These are phyloP conservation scores for Trichoderma reesei DNA, from an alignment of 495 filamentous ascomycete species.

Conservation along the genomic window DNA sequence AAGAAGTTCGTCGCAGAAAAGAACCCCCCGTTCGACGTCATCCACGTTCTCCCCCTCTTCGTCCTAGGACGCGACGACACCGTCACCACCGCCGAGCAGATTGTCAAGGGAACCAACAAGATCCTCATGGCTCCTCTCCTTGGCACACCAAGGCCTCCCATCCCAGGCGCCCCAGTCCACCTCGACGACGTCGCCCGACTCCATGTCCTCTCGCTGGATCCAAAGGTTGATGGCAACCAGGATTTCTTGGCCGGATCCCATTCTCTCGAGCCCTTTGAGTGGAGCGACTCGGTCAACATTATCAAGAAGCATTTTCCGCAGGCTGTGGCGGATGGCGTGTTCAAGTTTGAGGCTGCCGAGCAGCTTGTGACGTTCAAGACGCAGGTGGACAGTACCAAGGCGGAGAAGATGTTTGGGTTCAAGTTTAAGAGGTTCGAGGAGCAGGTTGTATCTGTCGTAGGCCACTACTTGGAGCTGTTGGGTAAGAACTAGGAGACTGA, in stretches of 20 bases:
- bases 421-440: slow-evolving; percentile 33
- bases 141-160: not conserved
- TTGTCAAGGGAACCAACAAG: slow-evolving; percentile 12
- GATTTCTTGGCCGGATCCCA: slow-evolving; percentile 17
- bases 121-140: slow-evolving; percentile 13
- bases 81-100: not conserved
- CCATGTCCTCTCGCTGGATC: slow-evolving; percentile 13
- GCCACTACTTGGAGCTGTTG: slow-evolving; percentile 28
- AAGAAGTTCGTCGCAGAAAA: slow-evolving; percentile 25
- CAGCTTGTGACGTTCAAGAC: not conserved
- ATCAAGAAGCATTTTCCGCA: slow-evolving; percentile 26
- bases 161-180: slow-evolving; percentile 17
- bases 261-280: slow-evolving; percentile 14
- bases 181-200: slow-evolving; percentile 14
- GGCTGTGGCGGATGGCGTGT: slow-evolving; percentile 22
- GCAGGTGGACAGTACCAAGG: slow-evolving; percentile 23
- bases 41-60: slow-evolving; percentile 12
- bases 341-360: slow-evolving; percentile 19
- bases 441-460: slow-evolving; percentile 31
- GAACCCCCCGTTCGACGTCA: slow-evolving; percentile 8
- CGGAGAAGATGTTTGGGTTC: slow-evolving; percentile 36
- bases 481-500: not conserved
- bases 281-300: slow-evolving; percentile 27
- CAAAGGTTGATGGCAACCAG: slow-evolving; percentile 20
- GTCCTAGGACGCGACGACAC: slow-evolving; percentile 14